Conservation (phyloP, 257 asterid genomes). For the Solanum pinnatisectum region DNA sequence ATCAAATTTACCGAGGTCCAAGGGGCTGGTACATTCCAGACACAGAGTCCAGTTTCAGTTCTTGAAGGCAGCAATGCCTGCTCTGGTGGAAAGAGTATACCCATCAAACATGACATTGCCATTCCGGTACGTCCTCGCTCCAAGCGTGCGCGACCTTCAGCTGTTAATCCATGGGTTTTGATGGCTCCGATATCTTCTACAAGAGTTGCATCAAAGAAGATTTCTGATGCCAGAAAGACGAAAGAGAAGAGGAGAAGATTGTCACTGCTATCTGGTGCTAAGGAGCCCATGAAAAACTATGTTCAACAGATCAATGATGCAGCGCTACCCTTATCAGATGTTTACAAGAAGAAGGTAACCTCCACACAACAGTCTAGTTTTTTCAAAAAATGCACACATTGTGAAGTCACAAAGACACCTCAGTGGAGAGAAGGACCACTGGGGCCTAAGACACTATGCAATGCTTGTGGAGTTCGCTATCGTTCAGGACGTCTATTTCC, state of each 20-base stretch:
- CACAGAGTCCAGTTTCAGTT: constrained; percentile 69
- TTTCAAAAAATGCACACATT: constrained; percentile 57
- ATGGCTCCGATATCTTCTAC: constrained; percentile 22
- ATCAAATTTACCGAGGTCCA: constrained; percentile 11
- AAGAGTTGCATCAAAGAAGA: constrained; percentile 13
- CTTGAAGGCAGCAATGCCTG: constrained; percentile 53
- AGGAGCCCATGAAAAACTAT: background rate
- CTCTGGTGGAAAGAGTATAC: constrained; percentile 26
- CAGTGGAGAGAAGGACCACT: constrained; percentile 92
- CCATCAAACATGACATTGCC: constrained; percentile 16
- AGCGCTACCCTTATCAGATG: background rate
- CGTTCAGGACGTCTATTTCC: constrained; percentile 76
- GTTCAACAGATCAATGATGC: background rate
- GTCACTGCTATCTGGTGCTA: background rate
- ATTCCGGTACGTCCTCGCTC: constrained; percentile 52
- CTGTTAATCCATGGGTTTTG: constrained; percentile 42
- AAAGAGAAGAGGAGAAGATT: constrained; percentile 24
- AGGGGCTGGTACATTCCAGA: constrained; percentile 33
- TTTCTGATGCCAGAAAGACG: constrained; percentile 17
- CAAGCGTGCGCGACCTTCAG: constrained; percentile 52
- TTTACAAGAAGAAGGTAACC: constrained; percentile 1
- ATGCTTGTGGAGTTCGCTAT: constrained; percentile 88
- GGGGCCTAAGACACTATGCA: constrained; percentile 82
- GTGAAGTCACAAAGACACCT: constrained; percentile 71
- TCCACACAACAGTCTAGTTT: constrained; percentile 3